These are phyloP conservation scores for Alectoria sarmentosa DNA, from an alignment of 495 filamentous ascomycete species.

Conservation along the genomic window DNA sequence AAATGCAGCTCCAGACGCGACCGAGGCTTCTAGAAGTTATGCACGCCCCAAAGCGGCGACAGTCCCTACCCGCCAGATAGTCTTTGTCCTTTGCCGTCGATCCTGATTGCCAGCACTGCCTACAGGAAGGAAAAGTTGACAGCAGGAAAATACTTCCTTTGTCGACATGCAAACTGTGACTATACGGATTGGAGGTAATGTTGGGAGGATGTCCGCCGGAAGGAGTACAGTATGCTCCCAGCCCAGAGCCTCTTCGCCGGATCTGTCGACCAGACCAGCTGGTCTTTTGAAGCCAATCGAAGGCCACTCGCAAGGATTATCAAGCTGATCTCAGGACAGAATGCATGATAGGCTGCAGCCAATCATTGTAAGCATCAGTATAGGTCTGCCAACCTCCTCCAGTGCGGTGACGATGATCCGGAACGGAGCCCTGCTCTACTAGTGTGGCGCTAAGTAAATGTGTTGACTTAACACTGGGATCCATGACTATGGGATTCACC, in stretches of 20 bases:
- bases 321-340: constrained; percentile 1
- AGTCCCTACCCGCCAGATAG: constrained; percentile 1
- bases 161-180: constrained; percentile 3
- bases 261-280: not conserved
- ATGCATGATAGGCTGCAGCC: not conserved
- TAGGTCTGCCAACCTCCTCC: not conserved
- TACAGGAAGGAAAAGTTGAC: not conserved
- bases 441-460: constrained; percentile 21
- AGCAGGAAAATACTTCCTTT: constrained; percentile 9
- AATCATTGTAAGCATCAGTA: constrained; percentile 20
- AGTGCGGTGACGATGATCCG: constrained; percentile 10
- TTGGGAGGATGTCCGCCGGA: not conserved
- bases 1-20: constrained; percentile 8
- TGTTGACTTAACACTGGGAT: constrained; percentile 8
- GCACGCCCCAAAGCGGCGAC: constrained; percentile 2
- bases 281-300: not conserved
- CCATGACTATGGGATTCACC: constrained; percentile 1
- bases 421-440: constrained; percentile 25
- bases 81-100: constrained; percentile 15
- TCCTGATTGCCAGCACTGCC: constrained; percentile 5
- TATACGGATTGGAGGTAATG: not conserved
- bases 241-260: constrained; percentile 1
- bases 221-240: constrained; percentile 3
- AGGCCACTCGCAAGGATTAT: not conserved
- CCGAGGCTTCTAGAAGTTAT: constrained; percentile 3